These are phyloP conservation scores for Sonneratia alba DNA, from an alignment of 345 rosid genomes.

Conservation along the genomic window DNA sequence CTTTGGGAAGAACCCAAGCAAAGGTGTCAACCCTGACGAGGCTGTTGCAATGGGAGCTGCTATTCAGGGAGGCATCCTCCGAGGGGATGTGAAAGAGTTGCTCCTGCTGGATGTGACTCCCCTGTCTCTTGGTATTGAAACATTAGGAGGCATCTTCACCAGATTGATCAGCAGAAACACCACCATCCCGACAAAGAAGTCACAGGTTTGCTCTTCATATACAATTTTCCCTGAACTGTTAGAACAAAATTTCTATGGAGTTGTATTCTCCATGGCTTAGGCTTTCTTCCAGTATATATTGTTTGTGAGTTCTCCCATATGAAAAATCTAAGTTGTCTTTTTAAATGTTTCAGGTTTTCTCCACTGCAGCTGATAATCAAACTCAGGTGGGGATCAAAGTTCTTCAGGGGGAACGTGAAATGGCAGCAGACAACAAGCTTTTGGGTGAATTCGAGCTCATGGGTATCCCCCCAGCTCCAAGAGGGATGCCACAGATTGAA, in stretches of 20 bases:
- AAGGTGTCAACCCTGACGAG: conserved; percentile 88
- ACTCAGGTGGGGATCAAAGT: conserved; percentile 80
- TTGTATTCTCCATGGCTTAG: neutral
- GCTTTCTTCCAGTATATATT: neutral
- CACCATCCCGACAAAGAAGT: conserved; percentile 50
- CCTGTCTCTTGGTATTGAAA: conserved; percentile 41
- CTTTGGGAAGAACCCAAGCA: conserved; percentile 76
- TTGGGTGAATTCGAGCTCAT: conserved; percentile 76
- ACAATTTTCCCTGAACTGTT: neutral
- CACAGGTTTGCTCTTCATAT: conserved; percentile 23
- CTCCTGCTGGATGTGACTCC: conserved; percentile 89
- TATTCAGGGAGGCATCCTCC: conserved; percentile 81
- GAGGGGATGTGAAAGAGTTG: conserved; percentile 88
- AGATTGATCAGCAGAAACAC: conserved; percentile 40
- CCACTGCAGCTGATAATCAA: conserved; percentile 89
- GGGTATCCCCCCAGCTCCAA: conserved; percentile 83
- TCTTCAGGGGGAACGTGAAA: conserved; percentile 88
- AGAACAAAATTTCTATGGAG: neutral
- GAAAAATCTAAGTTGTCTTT: neutral
- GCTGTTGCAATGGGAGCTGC: conserved; percentile 94
- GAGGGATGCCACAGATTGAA: conserved; percentile 83
- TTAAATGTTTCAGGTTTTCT: conserved; percentile 47
- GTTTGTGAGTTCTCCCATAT: neutral
- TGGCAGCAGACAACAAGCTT: conserved; percentile 75
- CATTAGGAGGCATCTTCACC: conserved; percentile 47